phyloP scores from a whole-genome alignment of 2,329 filamentous ascomycete genomes.

The Aspergillus glaucus region DNA sequence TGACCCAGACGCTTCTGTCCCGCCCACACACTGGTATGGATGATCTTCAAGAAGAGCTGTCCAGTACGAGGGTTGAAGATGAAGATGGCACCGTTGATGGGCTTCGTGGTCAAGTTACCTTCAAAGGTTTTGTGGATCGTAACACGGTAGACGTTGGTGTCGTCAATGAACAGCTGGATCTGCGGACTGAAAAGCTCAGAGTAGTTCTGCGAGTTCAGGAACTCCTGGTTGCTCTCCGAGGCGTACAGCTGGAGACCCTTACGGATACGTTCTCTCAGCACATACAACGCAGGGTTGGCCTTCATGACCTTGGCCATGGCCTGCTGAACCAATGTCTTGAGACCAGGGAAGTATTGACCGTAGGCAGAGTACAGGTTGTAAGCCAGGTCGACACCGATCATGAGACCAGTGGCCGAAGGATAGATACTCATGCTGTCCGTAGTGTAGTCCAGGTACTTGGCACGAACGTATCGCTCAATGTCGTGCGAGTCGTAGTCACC shows the following conservation, averaged over 20 bases:
- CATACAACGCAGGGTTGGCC: slow-evolving; percentile 92
- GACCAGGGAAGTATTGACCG: slow-evolving; percentile 95
- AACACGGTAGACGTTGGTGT: slow-evolving; percentile 98
- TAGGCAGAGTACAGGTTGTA: slow-evolving; percentile 99
- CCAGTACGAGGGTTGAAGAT: slow-evolving; percentile 99
- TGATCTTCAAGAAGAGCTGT: slow-evolving; percentile 97
- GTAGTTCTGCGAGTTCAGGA: slow-evolving; percentile 98
- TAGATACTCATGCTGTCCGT: slow-evolving; percentile 99
- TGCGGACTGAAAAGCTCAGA: slow-evolving; percentile 98
- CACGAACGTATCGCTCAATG: slow-evolving; percentile 93
- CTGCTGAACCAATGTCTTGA: slow-evolving; percentile 92
- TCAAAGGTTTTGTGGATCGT: slow-evolving; percentile 99
- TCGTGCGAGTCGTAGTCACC: slow-evolving; percentile 99
- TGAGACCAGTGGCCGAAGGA: slow-evolving; percentile 89
- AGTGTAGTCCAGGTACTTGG: slow-evolving; percentile 98
- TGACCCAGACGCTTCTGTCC: slow-evolving; percentile 98
- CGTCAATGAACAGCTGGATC: slow-evolving; percentile 97
- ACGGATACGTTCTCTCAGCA: slow-evolving; percentile 92
- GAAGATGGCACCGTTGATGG: slow-evolving; percentile 98
- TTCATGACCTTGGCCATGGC: slow-evolving; percentile 99
- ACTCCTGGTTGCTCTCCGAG: slow-evolving; percentile 98
- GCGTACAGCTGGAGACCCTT: slow-evolving; percentile 98
- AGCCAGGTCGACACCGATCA: slow-evolving; percentile 95
- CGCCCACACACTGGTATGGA: slow-evolving; percentile 98
- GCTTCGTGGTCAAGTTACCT: slow-evolving; percentile 97